Evolutionary conservation across 371 early-diverging fungal genomes (phyloP).

Genomic region (Mortierella sp.): DNA sequence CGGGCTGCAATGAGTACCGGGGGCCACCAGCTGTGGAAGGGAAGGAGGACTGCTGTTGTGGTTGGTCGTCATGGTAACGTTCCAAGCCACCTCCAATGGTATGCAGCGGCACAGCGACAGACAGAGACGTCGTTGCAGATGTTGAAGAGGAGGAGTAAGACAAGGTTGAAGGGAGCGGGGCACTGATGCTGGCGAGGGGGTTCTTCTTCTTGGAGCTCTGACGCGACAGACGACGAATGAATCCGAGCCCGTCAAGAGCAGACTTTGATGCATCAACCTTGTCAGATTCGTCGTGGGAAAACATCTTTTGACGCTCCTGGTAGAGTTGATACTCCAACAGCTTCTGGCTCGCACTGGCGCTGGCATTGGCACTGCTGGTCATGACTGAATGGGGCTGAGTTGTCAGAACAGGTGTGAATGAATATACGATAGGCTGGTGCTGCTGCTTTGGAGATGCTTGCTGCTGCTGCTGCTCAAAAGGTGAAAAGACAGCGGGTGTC

Average conservation of each 20-base stretch:
- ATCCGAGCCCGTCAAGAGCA: conserved; percentile 19
- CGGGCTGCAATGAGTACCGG: neutral
- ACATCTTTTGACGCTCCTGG: conserved; percentile 44
- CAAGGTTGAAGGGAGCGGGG: conserved; percentile 22
- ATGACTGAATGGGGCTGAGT: conserved; percentile 16
- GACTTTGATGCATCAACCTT: neutral
- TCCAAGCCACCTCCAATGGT: neutral
- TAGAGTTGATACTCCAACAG: conserved; percentile 41
- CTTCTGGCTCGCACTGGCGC: conserved; percentile 19
- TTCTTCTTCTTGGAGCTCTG: conserved; percentile 31
- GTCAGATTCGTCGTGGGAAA: conserved; percentile 19
- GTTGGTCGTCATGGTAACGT: neutral
- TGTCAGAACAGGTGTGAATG: neutral
- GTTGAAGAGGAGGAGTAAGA: conserved; percentile 1
- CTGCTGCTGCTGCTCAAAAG: neutral
- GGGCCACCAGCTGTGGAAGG: neutral
- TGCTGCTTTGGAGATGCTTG: conserved; percentile 4
- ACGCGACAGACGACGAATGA: conserved; percentile 32
- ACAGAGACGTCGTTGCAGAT: conserved; percentile 9
- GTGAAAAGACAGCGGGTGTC: neutral
- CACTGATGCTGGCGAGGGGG: conserved; percentile 31
- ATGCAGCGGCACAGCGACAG: conserved; percentile 9
- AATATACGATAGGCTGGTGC: neutral
- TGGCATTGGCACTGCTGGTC: neutral
- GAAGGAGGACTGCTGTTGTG: neutral